Evolutionary conservation across 2,329 filamentous ascomycete genomes (phyloP), one percentile per base, ranked within the genome.

Genomic region (Pestalotiopsis sp.): DNA sequence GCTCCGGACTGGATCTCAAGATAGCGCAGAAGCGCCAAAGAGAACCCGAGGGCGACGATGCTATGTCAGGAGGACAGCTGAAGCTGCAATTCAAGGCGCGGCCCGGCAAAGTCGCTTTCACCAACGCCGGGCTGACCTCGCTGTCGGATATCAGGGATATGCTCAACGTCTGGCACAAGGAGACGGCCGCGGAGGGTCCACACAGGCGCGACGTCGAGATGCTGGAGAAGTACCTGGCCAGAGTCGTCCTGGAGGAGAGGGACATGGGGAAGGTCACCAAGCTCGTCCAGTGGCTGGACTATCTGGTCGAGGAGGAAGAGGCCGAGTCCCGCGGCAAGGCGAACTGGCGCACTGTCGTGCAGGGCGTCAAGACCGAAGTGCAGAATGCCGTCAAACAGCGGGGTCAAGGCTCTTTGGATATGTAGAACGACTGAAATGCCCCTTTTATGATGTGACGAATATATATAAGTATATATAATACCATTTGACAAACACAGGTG

Each of bases 151-250:
- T 98, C 67, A 88, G 94, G 59, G 85, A 89, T 49, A 93, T 94
- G 76, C 83, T 98, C 14, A 87, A 85, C 67, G 89, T 89, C 4
- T 99, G 96, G 96, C 87, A 94, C 72, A 77, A 82, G 2, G 90
- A 91, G 70, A 97, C 95, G 70, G 83, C 80, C 45, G 84, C 84
- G 4, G 91, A 95, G 3, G 94, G 93, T 0, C 96, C 96, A 1
- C 94, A 96, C 79, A 81, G 81, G 0, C 90, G 92, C 68, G 96
- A 99, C 79, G 91, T 95, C 0, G 86, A 86, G 56, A 90, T 95
- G 49, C 84, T 98, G 70, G 88, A 86, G 67, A 87, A 84, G 74
- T 98, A 97, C 78, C 79, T 98, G 38, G 83, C 78, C 4, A 87
- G 86, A 31, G 93, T 98, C 0, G 86, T 97, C 0, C 70, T 82